phyloP scores from a whole-genome alignment of 202 grass and related monocot genomes.

The Elaeis oleifera region DNA sequence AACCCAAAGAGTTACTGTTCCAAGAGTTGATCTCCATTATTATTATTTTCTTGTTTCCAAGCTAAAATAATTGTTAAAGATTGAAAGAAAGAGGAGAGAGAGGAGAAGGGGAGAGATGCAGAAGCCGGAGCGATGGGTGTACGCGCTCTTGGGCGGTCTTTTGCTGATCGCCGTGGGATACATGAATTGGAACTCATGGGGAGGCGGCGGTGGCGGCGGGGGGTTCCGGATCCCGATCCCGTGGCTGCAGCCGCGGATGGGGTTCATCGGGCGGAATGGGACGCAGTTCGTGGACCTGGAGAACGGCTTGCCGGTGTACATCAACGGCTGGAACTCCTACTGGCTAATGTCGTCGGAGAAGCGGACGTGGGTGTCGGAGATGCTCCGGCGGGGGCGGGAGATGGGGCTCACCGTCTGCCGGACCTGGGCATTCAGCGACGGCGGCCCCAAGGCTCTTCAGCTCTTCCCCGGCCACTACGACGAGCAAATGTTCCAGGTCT shows the following conservation, averaged over 20 bases:
- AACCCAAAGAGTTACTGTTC: too few species aligned
- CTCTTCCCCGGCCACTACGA: conserved; percentile 72
- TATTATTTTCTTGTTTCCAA: too few species aligned
- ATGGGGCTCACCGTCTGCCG: conserved; percentile 81
- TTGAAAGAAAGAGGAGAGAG: not conserved
- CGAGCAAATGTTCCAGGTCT: conserved; percentile 71
- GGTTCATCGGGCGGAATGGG: conserved; percentile 45
- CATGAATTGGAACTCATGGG: conserved; percentile 38
- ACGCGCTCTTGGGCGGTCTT: conserved; percentile 47
- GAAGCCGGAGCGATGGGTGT: conserved; percentile 30
- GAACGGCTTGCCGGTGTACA: conserved; percentile 46
- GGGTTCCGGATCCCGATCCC: conserved; percentile 58
- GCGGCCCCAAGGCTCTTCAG: conserved; percentile 63
- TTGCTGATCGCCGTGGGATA: conserved; percentile 52
- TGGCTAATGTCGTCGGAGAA: conserved; percentile 58
- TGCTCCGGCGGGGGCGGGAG: conserved; percentile 55
- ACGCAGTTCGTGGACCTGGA: conserved; percentile 53
- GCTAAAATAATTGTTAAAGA: too few species aligned
- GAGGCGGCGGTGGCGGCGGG: not conserved
- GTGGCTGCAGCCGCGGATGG: conserved; percentile 75
- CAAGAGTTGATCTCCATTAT: too few species aligned
- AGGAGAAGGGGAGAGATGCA: conserved; percentile 23
- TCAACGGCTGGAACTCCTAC: conserved; percentile 98
- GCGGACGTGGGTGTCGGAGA: conserved; percentile 41
- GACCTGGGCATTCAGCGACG: conserved; percentile 80